Base-by-base conservation (phyloP, 1,284 basidiomycete genomes). In the Cutaneotrichosporon cutaneum region DNA sequence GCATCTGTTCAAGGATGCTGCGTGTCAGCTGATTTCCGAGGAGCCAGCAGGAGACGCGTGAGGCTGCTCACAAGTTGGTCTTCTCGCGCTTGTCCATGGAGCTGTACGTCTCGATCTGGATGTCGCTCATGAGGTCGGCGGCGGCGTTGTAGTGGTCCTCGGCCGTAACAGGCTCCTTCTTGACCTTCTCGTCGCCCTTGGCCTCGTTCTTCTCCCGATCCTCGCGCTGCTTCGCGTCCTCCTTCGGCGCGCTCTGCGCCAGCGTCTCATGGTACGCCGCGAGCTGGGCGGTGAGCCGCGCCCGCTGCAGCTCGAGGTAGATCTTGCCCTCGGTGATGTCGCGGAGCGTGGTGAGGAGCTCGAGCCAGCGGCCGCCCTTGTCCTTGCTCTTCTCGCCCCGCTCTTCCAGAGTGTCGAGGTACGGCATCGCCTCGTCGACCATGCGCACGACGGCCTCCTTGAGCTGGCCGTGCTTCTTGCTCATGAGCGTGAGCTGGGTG, bases 41-140 rank as follows among this genome's bases (percentile, higher is more conserved):
- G n/a, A n/a, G n/a, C n/a, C n/a, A n/a, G n/a, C n/a, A n/a, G n/a
- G n/a, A n/a, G n/a, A n/a, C n/a, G n/a, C n/a, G n/a, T n/a, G n/a
- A n/a, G n/a, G n/a, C n/a, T n/a, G 67, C 77, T 72, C 65, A 79
- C 78, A 99, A 98, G 75, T 98, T 93, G 11, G 92, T 96, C 84
- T 99, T 99, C 80, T 99, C 96, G 71, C 91, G 83, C 66, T 94
- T 87, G 70, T 97, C 92, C 95, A 99, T 98, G 14, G 90, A 93
- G 26, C 94, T 96, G 76, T 98, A 99, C 3, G 96, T 99, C 81
- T 99, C 96, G 50, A 99, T 94, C 81, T 97, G 94, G 0, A 99
- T 86, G 59, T 99, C 96, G 56, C 90, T 90, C 65, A 99, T 84
- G 33, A 97, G 82, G 67, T 96, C 94, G 0, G 92, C 94, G 0